Percentiles rank a stretch among this genome's conserved stretches.
Conservation (phyloP, 495 filamentous ascomycete species). For the Patellaria atrata region DNA sequence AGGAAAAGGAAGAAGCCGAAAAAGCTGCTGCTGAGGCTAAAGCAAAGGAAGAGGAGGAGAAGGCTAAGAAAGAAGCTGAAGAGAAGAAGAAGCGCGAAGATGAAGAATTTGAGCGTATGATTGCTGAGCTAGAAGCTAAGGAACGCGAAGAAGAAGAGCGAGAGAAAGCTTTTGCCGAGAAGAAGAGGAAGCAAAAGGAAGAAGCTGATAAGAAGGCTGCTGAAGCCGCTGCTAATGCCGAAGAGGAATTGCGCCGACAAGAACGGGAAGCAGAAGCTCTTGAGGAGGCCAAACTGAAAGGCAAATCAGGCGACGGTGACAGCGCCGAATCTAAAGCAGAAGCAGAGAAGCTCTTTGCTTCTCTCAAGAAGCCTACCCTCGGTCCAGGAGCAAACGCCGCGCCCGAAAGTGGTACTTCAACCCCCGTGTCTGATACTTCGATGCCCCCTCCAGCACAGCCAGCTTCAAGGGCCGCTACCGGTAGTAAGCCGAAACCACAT, state of each 20-base stretch:
- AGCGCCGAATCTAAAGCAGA: constrained; percentile 24
- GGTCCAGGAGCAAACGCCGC: constrained; percentile 34
- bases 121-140: constrained; percentile 29
- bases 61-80: constrained; percentile 6
- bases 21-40: constrained; percentile 3
- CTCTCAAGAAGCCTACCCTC: constrained; percentile 41
- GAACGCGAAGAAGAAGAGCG: constrained; percentile 28
- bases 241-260: constrained; percentile 25
- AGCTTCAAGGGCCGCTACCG: constrained; percentile 25
- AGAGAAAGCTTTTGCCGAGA: constrained; percentile 25
- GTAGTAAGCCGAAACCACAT: constrained; percentile 63
- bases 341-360: constrained; percentile 32
- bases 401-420: constrained; percentile 41
- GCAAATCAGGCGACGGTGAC: constrained; percentile 8
- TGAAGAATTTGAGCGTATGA: constrained; percentile 27
- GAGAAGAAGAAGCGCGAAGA: constrained; percentile 22
- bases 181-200: constrained; percentile 25
- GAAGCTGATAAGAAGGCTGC: constrained; percentile 19
- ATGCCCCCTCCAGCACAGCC: constrained; percentile 28
- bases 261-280: constrained; percentile 29
- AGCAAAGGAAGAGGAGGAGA: constrained; percentile 5
- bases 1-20: constrained; percentile 18
- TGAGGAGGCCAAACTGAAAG: constrained; percentile 24
- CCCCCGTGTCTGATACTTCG: constrained; percentile 24
- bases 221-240: constrained; percentile 19